Base-by-base conservation (phyloP, 192 early-diverging fungal species). In the Gaertneriomyces sp. region DNA sequence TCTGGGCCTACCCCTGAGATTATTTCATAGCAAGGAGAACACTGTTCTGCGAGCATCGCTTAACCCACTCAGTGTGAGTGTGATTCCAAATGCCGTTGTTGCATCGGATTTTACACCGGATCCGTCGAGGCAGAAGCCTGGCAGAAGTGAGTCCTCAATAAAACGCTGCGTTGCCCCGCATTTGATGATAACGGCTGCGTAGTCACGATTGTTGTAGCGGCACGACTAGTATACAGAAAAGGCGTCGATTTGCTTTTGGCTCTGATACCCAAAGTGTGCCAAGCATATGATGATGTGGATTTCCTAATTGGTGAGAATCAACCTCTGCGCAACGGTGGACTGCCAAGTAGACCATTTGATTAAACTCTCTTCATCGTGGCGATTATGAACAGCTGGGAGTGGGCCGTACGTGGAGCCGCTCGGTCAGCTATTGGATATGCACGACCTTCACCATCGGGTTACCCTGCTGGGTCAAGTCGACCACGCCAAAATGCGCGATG, bases 21-120 rank as follows among this genome's bases (percentile, higher is more conserved):
- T 12, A 16, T 59, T 2, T 19, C 3, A 41, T 63, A 95, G 95
- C 80, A 99, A 97, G 76, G 96, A 98, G 75, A 99, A 99, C 76
- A 99, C 96, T 1, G 96, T 99, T 8, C 75, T 99, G 33, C 80
- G 96, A 16, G 96, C 93, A 2, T 88, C 90, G 6, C 81, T 99
- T 17, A 88, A 92, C 44, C 96, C 96, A 8, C 76, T 81, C 60
- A 85, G 87, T 61, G 96, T 99, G 5, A 93, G 91, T 4, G 95
- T 96, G 19, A 95, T 99, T 51, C 96, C 96, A 12, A 99, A 99
- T 77, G 95, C 95, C 42, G 89, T 99, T 12, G 91, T 99, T n/a
- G 90, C 90, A 10, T 87, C 89, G 39, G 88, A 95, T 61, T 98
- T 98, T 70, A 71, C 71, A 57, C 96, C 96, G 0, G 89, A 96